These are phyloP conservation scores for Cordyceps javanica DNA, from an alignment of 2,329 filamentous ascomycete species.

Conservation along the genomic window DNA sequence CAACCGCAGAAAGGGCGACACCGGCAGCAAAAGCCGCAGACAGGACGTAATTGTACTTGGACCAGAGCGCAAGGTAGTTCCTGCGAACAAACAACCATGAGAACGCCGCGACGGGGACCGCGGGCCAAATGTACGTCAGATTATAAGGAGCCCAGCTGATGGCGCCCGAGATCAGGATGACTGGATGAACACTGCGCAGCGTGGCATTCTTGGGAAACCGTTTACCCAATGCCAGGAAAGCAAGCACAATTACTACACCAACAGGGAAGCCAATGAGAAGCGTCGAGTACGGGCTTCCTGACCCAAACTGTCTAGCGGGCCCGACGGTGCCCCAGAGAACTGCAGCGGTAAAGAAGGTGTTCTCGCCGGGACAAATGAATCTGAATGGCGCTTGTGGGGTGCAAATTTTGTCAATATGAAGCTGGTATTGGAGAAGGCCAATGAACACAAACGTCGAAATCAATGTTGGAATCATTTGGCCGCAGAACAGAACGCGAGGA, in stretches of 20 bases:
- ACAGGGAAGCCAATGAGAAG: conserved; percentile 30
- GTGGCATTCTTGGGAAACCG: conserved; percentile 26
- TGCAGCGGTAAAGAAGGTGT: conserved; percentile 31
- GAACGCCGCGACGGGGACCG: conserved; percentile 35
- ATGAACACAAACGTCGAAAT: conserved; percentile 28
- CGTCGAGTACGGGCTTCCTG: conserved; percentile 28
- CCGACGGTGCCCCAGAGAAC: conserved; percentile 38
- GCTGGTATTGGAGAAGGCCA: conserved; percentile 32
- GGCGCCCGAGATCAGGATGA: conserved; percentile 31
- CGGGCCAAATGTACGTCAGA: conserved; percentile 37
- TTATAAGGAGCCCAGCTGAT: conserved; percentile 35
- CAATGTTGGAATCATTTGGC: conserved; percentile 29
- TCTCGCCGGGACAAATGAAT: conserved; percentile 25
- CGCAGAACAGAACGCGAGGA: conserved; percentile 29
- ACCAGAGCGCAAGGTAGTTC: conserved; percentile 30
- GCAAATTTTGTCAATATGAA: conserved; percentile 25
- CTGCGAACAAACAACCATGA: conserved; percentile 37
- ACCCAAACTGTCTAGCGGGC: conserved; percentile 31
- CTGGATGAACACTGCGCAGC: conserved; percentile 34
- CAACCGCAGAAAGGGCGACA: conserved; percentile 25
- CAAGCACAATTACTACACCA: conserved; percentile 27
- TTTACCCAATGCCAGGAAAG: conserved; percentile 26
- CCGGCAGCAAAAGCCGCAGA: conserved; percentile 25
- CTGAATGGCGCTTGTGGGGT: conserved; percentile 19
- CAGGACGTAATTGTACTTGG: conserved; percentile 31